phyloP scores from a whole-genome alignment of 495 filamentous ascomycete genomes.

The Aspergillus indologenus region DNA sequence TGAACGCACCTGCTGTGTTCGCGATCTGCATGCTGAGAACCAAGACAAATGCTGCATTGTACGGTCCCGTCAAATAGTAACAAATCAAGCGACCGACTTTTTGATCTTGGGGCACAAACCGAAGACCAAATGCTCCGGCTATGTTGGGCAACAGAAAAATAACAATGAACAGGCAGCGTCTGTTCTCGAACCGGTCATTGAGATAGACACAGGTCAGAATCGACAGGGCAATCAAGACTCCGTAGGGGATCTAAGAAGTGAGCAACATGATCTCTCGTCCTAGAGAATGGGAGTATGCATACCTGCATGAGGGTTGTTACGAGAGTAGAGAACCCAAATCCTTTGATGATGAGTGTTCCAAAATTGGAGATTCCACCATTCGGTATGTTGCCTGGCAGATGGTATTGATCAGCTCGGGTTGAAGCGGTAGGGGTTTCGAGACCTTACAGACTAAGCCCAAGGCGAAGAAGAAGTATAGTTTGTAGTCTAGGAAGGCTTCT shows the following conservation, averaged over 20 bases:
- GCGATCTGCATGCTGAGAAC: slow-evolving; percentile 56
- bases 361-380: slow-evolving; percentile 58
- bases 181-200: slow-evolving; percentile 55
- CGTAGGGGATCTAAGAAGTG: slow-evolving; percentile 54
- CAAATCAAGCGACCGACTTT: slow-evolving; percentile 51
- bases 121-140: slow-evolving; percentile 52
- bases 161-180: slow-evolving; percentile 53
- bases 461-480: slow-evolving; percentile 60
- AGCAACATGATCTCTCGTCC: slow-evolving; percentile 13
- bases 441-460: slow-evolving; percentile 47
- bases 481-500: slow-evolving; percentile 58
- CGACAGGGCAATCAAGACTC: slow-evolving; percentile 53
- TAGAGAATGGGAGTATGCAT: slow-evolving; percentile 14
- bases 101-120: slow-evolving; percentile 46
- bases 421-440: neutral
- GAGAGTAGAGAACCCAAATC: slow-evolving; percentile 57
- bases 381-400: slow-evolving; percentile 36
- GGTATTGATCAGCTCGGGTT: neutral
- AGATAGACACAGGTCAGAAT: slow-evolving; percentile 56
- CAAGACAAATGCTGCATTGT: slow-evolving; percentile 59
- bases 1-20: slow-evolving; percentile 47
- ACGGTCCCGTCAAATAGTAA: slow-evolving; percentile 58
- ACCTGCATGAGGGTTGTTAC: slow-evolving; percentile 48
- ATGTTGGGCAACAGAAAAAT: slow-evolving; percentile 57
- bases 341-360: slow-evolving; percentile 59